Evolutionary conservation across 1,284 basidiomycete species (phyloP).

Genomic region (Inonotus hispidus): DNA sequence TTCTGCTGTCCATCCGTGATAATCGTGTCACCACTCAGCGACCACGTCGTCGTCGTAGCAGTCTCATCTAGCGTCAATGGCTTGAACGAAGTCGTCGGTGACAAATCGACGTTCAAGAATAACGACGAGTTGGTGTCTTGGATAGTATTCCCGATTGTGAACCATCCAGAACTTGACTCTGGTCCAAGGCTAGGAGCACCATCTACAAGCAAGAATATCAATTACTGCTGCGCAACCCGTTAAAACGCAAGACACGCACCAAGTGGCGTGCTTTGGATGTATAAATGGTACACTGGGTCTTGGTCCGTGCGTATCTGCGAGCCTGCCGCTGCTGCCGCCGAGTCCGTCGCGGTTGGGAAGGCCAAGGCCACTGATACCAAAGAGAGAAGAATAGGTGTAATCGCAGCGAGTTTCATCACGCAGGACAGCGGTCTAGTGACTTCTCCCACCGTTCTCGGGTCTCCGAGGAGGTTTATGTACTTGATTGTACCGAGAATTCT

Average conservation of each 20-base stretch:
- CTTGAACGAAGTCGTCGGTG: slow-evolving; percentile 43
- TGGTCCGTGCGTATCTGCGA: slow-evolving; percentile 50
- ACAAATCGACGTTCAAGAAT: slow-evolving; percentile 44
- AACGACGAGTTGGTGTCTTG: slow-evolving; percentile 36
- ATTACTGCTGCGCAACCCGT: slow-evolving; percentile 26
- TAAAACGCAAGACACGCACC: slow-evolving; percentile 27
- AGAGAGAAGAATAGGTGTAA: not conserved
- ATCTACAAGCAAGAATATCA: not conserved
- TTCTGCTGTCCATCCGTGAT: slow-evolving; percentile 49
- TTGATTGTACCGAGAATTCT: not conserved
- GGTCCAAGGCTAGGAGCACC: slow-evolving; percentile 49
- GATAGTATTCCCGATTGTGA: slow-evolving; percentile 46
- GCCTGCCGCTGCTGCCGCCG: slow-evolving; percentile 42
- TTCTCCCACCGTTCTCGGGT: not conserved
- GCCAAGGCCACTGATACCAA: slow-evolving; percentile 14
- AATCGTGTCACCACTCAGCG: slow-evolving; percentile 54
- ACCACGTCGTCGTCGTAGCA: slow-evolving; percentile 50
- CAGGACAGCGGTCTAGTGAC: not conserved
- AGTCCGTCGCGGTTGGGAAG: slow-evolving; percentile 35
- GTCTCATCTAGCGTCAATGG: slow-evolving; percentile 41
- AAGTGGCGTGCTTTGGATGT: slow-evolving; percentile 40
- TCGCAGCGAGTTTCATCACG: slow-evolving; percentile 8
- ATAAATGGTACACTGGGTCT: slow-evolving; percentile 52
- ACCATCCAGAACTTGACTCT: slow-evolving; percentile 44
- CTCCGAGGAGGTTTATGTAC: not conserved